Evolutionary conservation across 805 yeast species (phyloP).

Genomic region (Candida glaebosa): DNA sequence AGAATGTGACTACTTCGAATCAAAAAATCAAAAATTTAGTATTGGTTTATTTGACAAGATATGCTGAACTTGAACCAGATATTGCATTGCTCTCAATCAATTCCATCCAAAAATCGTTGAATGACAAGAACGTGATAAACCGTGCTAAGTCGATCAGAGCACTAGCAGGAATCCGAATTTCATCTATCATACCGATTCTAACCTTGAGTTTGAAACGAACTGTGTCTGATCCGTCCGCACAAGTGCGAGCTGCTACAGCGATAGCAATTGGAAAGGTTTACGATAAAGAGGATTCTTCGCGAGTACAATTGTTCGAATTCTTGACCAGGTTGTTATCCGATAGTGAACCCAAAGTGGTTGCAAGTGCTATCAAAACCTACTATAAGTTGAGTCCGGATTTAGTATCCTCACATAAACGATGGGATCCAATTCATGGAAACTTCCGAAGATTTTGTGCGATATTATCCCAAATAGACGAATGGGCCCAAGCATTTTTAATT

Average conservation of each 20-base stretch:
- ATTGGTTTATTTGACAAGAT: constrained; percentile 66
- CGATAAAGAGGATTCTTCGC: constrained; percentile 36
- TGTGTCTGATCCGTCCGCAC: constrained; percentile 65
- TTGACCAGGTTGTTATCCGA: constrained; percentile 61
- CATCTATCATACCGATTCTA: constrained; percentile 78
- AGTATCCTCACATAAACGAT: constrained; percentile 29
- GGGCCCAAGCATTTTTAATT: constrained; percentile 60
- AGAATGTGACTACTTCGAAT: constrained; percentile 68
- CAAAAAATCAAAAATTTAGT: constrained; percentile 73
- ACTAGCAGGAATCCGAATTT: constrained; percentile 77
- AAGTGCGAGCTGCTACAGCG: constrained; percentile 78
- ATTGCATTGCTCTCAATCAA: constrained; percentile 87
- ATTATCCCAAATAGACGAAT: constrained; percentile 58
- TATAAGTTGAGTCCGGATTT: constrained; percentile 45
- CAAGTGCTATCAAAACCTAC: constrained; percentile 60
- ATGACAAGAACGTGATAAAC: constrained; percentile 63
- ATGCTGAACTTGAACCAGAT: constrained; percentile 83
- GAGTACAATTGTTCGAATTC: constrained; percentile 47
- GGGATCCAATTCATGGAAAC: constrained; percentile 69
- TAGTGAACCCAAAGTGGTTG: constrained; percentile 60
- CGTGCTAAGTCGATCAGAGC: constrained; percentile 76
- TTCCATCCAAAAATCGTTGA: constrained; percentile 80
- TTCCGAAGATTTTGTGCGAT: constrained; percentile 55
- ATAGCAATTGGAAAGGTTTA: constrained; percentile 64
- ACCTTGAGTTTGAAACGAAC: constrained; percentile 68